Evolutionary conservation across 1,284 basidiomycete species (phyloP).

Genomic region (Flammula alnicola): DNA sequence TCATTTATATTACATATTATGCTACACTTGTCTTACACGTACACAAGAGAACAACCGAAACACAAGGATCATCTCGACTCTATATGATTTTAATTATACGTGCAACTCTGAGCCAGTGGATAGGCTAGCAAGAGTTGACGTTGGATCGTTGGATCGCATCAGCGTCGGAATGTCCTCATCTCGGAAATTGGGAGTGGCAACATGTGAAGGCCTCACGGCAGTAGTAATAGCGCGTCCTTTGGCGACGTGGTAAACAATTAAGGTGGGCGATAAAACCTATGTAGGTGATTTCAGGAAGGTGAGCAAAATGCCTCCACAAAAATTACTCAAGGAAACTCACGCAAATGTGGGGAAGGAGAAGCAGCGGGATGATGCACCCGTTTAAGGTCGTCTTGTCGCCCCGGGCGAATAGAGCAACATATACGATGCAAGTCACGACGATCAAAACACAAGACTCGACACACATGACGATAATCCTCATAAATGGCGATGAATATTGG

Average conservation of each 20-base stretch:
- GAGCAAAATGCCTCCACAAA: no score
- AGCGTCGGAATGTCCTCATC: background rate
- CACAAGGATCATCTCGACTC: no score
- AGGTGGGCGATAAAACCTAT: background rate
- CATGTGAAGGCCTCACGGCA: background rate
- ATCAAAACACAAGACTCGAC: slow-evolving; percentile 17
- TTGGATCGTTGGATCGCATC: background rate
- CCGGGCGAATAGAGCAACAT: background rate
- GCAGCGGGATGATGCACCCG: slow-evolving; percentile 3
- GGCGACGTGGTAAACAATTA: slow-evolving; percentile 1
- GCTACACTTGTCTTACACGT: no score
- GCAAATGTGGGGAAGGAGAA: slow-evolving; percentile 8
- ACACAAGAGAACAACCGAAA: no score
- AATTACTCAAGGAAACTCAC: background rate
- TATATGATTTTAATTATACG: no score
- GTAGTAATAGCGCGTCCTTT: background rate
- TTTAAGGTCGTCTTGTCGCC: background rate
- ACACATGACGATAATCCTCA: slow-evolving; percentile 11
- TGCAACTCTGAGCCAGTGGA: no score
- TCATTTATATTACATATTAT: no score
- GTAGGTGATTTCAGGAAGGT: no score
- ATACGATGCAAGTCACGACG: slow-evolving; percentile 6
- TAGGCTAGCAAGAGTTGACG: background rate
- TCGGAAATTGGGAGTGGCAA: background rate
- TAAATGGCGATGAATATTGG: slow-evolving; percentile 11